Evolutionary conservation across 2,329 filamentous ascomycete species (phyloP).

Genomic region (Botrytis tulipae): DNA sequence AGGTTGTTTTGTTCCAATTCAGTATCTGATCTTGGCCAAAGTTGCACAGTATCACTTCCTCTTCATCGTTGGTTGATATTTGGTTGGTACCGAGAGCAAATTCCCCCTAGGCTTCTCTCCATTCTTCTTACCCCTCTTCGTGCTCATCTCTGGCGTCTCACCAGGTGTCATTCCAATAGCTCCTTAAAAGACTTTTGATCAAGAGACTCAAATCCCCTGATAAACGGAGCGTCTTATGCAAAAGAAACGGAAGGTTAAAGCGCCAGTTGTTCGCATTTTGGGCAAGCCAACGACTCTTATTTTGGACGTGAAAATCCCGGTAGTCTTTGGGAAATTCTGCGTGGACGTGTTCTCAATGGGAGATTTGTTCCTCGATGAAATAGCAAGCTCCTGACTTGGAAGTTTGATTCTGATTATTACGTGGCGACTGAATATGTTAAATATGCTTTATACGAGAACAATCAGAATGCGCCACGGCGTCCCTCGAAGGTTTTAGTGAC

Average conservation of each 20-base stretch:
- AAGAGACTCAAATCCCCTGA: not conserved
- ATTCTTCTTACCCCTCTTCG: constrained; percentile 8
- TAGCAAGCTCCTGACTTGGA: not conserved
- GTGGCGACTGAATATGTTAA: not conserved
- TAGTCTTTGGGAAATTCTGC: not conserved
- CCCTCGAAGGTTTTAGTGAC: not conserved
- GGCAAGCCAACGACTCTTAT: not conserved
- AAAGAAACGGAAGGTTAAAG: not conserved
- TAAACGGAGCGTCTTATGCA: not conserved
- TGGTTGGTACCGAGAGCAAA: not conserved
- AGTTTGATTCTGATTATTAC: not conserved
- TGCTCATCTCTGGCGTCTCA: not conserved
- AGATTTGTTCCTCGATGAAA: not conserved
- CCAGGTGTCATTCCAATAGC: not conserved
- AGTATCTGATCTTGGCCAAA: not conserved
- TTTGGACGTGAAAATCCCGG: not conserved
- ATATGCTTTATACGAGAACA: not conserved
- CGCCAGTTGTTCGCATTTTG: not conserved
- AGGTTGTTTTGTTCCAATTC: not conserved
- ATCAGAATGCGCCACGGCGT: not conserved
- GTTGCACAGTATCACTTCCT: not conserved
- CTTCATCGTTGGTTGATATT: not conserved
- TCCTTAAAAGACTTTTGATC: constrained; percentile 23
- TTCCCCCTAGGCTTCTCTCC: not conserved
- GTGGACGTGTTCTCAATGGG: not conserved